phyloP scores from a whole-genome alignment of 371 early-diverging fungal genomes.

The Sporodiniella umbellata region DNA sequence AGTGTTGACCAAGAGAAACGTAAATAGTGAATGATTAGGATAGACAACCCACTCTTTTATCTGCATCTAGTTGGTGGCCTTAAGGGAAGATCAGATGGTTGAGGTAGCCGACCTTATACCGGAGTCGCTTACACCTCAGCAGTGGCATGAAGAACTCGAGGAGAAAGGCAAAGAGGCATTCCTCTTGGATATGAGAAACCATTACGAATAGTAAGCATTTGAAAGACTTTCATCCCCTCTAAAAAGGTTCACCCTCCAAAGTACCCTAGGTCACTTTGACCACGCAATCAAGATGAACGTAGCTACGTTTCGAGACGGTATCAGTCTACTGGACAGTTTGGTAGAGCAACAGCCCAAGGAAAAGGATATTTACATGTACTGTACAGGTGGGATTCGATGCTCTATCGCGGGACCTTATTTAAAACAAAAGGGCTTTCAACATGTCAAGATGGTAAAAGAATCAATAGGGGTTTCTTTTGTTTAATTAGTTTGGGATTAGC shows the following conservation, averaged over 20 bases:
- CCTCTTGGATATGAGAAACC: constrained; percentile 77
- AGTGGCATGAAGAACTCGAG: constrained; percentile 62
- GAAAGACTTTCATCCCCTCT: background rate
- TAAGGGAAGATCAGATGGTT: constrained; percentile 50
- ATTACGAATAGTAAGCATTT: constrained; percentile 63
- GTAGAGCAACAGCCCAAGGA: constrained; percentile 22
- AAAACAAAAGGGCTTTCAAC: constrained; percentile 58
- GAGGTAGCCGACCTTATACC: too few species aligned
- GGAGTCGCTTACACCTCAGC: constrained; percentile 55
- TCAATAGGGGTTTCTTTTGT: too few species aligned
- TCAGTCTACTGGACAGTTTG: constrained; percentile 31
- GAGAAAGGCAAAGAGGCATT: constrained; percentile 26
- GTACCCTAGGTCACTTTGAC: constrained; percentile 67
- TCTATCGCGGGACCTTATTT: constrained; percentile 73
- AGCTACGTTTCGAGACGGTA: constrained; percentile 71
- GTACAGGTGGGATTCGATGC: constrained; percentile 83
- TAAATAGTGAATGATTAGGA: constrained; percentile 9
- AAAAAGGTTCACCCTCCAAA: constrained; percentile 6
- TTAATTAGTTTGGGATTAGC: too few species aligned
- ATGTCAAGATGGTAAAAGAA: constrained; percentile 58
- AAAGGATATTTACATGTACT: constrained; percentile 76
- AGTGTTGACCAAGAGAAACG: constrained; percentile 60
- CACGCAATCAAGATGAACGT: constrained; percentile 66
- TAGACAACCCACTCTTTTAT: background rate
- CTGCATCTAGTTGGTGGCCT: constrained; percentile 47